Evolutionary conservation across 179 eudicot species (phyloP), one percentile per base, ranked within the genome.

Genomic region (Amaranthus tricolor): DNA sequence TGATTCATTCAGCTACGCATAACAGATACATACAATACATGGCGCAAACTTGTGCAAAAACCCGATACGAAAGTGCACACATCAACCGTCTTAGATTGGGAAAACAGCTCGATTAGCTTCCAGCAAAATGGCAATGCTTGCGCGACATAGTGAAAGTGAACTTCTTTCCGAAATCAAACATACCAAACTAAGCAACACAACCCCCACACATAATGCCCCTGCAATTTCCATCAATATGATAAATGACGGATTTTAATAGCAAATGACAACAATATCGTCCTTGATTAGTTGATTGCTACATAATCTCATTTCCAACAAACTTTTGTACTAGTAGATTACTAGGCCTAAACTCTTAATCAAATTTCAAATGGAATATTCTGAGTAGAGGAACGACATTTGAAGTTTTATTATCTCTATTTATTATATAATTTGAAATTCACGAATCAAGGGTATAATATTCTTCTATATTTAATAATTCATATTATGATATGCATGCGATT

Each of bases 161-260:
- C 43, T 16, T 19, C 63, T 31, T 67, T 64, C 52, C 57, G 40
- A 15, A 40, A 12, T 31, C 68, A 16, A 7, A 21, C 21, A 62
- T 69, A 19, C 9, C 52, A 48, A 62, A 43, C 66, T 81, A 82
- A n/a, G 88, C 87, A 79, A 73, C 87, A 50, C 96, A 90, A n/a
- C 92, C 96, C 68, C 96, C 91, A 75, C 96, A 90, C 66, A 90
- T 84, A 20, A 90, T 84, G 47, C 91, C 87, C 89, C 91, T 86
- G 79, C 88, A 82, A 31, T 61, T 65, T 73, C 51, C 6, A 72
- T 57, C 5, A 69, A 31, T 55, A 31, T 69, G 53, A 69, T 40
- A 51, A 31, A 69, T 69, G 21, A 47, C 16, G 9, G 11, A 20
- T 47, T 72, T 72, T 59, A 49, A 50, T 62, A 5, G 7, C 58